A percentile compares a stretch with the other conserved stretches of the same genome.
These are phyloP conservation scores for Serendipita sp. DNA, from an alignment of 768 basidiomycete species.

Conservation along the genomic window DNA sequence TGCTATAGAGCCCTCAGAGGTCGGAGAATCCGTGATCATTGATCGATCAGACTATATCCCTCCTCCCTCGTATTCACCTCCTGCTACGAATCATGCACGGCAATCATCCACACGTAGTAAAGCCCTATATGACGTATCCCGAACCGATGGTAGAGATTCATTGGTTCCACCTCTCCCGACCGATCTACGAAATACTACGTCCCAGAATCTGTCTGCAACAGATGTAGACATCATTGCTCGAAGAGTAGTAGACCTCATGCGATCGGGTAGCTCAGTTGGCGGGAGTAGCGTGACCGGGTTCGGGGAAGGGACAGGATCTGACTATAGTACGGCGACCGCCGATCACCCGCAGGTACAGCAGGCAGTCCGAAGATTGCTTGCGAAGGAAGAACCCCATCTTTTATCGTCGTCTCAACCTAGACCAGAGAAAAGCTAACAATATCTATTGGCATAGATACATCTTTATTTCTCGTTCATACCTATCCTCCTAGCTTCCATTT, in stretches of 20 bases:
- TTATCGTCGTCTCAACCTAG: no score
- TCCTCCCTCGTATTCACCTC: conserved; percentile 3
- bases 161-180: neutral
- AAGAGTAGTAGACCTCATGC: neutral
- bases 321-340: neutral
- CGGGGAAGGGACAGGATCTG: neutral
- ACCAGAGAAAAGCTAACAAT: no score
- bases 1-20: neutral
- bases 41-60: neutral
- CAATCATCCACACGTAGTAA: neutral
- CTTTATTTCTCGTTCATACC: no score
- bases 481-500: no score
- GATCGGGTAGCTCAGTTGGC: neutral
- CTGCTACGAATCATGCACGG: neutral
- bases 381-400: neutral
- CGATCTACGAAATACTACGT: neutral
- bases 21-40: neutral
- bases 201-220: neutral
- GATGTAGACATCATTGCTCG: neutral
- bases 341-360: neutral
- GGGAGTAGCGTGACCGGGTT: no score
- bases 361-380: neutral
- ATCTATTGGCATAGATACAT: no score
- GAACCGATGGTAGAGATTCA: neutral
- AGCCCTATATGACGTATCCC: neutral